A percentile compares a stretch with the other conserved stretches of the same genome.
phyloP scores from a whole-genome alignment of 106 monocot genomes.

The Platanthera guangdongensis region DNA sequence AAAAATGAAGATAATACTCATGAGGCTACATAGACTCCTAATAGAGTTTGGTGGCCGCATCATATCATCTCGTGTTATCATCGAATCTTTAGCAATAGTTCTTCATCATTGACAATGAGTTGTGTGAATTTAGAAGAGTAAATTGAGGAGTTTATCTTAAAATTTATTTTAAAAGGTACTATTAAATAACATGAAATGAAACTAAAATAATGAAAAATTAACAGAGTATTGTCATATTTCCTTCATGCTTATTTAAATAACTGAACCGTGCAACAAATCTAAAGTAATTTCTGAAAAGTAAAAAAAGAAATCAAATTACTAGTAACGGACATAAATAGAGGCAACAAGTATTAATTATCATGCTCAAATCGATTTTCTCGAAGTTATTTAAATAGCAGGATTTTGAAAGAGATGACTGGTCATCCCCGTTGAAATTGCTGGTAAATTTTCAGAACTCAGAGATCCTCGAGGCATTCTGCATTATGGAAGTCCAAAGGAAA shows the following conservation, averaged over 20 bases:
- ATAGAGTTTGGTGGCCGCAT: too few species aligned
- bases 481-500: conserved; percentile 4
- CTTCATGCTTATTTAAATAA: background rate
- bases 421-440: conserved; percentile 23
- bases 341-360: background rate
- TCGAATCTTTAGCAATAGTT: too few species aligned
- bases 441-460: conserved; percentile 60
- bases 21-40: too few species aligned
- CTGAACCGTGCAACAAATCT: background rate
- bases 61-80: too few species aligned
- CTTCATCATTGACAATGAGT: too few species aligned
- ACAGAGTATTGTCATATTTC: background rate
- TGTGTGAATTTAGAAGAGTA: too few species aligned
- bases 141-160: too few species aligned
- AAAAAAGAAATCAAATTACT: background rate
- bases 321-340: background rate
- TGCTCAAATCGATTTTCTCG: conserved; percentile 39
- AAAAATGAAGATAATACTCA: too few species aligned
- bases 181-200: too few species aligned
- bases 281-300: background rate
- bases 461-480: conserved; percentile 54
- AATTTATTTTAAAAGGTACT: too few species aligned
- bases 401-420: conserved; percentile 40
- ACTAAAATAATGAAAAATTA: too few species aligned
- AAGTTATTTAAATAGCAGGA: conserved; percentile 96